Base-by-base conservation (phyloP, 129 eudicot genomes). In the Escallonia herrerae region DNA sequence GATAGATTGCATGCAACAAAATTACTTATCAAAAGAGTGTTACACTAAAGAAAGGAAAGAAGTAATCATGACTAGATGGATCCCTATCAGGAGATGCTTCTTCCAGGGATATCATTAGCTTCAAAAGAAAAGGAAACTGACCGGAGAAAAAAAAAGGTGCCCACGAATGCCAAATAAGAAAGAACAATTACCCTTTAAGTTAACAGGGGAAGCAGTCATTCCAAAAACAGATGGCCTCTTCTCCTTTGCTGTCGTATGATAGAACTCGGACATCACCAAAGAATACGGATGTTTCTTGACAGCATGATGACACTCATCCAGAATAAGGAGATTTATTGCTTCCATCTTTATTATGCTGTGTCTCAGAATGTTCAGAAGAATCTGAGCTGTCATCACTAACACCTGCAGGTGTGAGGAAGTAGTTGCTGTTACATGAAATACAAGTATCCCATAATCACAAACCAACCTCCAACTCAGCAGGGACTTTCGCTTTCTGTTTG, bases 141-240 rank as follows among this genome's bases (percentile, higher is more conserved):
- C 51, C 43, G 55, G 33, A 1, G 1, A 22, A 22, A 22, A 22
- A 22, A 22, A 22, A 22, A 22, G 33, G 33, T 22, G 1, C 33
- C 33, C 33, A 22, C 33, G 33, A 22, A 22, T 22, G 33, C 33
- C 33, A 22, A 22, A 0, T 22, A 22, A 22, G 33, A 22, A 22
- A 22, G 33, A 22, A 22, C 33, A 22, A 41, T 60, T 83, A 86
- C 96, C 96, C 80, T 93, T 93, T 67, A 93, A 63, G 76, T 93
- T 93, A 73, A 93, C 99, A 76, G 99, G 99, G 56, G 99, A 93
- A 51, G 99, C 99, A 15, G 99, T 93, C 99, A 93, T 93, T 66
- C 99, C 99, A 72, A 93, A 93, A 69, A 93, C 95, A 45, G 91
- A 79, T 49, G 99, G 99, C 81, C 99, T 82, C 77, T 86, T 89